Evolutionary conservation across 1,284 basidiomycete species (phyloP).

Genomic region (Melampsora larici-populina): DNA sequence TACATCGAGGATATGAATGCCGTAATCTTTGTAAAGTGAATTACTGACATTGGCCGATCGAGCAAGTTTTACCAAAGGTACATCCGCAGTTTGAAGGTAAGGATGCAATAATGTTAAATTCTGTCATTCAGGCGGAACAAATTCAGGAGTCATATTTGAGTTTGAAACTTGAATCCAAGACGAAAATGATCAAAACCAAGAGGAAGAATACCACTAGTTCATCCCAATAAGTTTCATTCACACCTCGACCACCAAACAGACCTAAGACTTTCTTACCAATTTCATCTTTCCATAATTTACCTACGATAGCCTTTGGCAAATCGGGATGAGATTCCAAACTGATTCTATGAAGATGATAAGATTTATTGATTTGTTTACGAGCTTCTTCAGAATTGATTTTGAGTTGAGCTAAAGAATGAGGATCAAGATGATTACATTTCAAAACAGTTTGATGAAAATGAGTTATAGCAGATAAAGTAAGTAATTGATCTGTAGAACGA

Average conservation of each 20-base stretch:
- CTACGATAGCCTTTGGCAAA: conserved; percentile 70
- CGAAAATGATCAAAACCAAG: neutral
- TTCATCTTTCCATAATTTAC: conserved; percentile 66
- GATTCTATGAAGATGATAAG: conserved; percentile 75
- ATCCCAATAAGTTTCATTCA: conserved; percentile 67
- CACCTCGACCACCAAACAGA: conserved; percentile 96
- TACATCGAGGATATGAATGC: conserved; percentile 61
- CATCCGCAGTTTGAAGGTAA: conserved; percentile 74
- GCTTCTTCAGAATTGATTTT: conserved; percentile 64
- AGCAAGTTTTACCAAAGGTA: conserved; percentile 58
- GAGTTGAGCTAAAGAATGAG: conserved; percentile 72
- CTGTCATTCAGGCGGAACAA: conserved; percentile 56
- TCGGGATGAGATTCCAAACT: conserved; percentile 63
- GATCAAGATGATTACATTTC: conserved; percentile 60
- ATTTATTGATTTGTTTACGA: conserved; percentile 65
- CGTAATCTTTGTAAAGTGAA: conserved; percentile 70
- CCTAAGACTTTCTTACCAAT: conserved; percentile 68
- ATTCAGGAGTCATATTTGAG: neutral
- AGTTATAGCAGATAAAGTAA: conserved; percentile 46
- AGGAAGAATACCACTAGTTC: conserved; percentile 8
- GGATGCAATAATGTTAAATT: conserved; percentile 68
- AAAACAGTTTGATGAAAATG: conserved; percentile 43
- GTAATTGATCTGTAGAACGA: too few relatives aligned
- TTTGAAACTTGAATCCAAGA: neutral
- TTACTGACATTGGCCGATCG: conserved; percentile 60